Evolutionary conservation across 257 asterid genomes (phyloP).

Genomic region (Perilla frutescens): DNA sequence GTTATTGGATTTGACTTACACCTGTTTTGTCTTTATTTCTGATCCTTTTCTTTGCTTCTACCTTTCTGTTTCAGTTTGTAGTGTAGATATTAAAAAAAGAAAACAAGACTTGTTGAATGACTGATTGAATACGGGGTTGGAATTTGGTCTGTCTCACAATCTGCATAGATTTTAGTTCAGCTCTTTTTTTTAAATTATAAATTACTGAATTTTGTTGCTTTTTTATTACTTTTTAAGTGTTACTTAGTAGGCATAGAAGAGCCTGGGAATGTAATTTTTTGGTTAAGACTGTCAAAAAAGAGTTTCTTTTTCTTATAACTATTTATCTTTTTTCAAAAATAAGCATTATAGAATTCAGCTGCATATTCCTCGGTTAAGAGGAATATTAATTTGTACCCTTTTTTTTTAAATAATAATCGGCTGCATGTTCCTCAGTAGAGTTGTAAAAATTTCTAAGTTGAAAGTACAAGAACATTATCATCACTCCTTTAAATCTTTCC

Average conservation of each 20-base stretch:
- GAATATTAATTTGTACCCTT: no score
- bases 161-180: conserved; percentile 42
- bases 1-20: no score
- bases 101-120: conserved; percentile 16
- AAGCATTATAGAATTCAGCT: no score
- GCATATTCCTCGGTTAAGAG: no score
- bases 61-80: no score
- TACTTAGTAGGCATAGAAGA: conserved; percentile 35
- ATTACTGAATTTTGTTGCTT: conserved; percentile 25
- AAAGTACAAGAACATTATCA: conserved; percentile 63
- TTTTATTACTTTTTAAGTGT: conserved; percentile 21
- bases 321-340: no score
- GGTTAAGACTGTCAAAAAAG: conserved; percentile 37
- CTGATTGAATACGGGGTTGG: conserved; percentile 32
- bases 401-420: no score
- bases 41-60: no score
- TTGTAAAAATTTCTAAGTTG: conserved; percentile 41
- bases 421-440: no score
- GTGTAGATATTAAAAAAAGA: conserved; percentile 15
- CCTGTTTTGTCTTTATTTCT: no score
- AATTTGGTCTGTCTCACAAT: conserved; percentile 30
- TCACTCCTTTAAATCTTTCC: conserved; percentile 47
- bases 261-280: conserved; percentile 53
- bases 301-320: no score
- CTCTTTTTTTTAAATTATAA: not conserved